phyloP scores from a whole-genome alignment of 1,284 basidiomycete genomes.

The Thecaphora thlaspeos region DNA sequence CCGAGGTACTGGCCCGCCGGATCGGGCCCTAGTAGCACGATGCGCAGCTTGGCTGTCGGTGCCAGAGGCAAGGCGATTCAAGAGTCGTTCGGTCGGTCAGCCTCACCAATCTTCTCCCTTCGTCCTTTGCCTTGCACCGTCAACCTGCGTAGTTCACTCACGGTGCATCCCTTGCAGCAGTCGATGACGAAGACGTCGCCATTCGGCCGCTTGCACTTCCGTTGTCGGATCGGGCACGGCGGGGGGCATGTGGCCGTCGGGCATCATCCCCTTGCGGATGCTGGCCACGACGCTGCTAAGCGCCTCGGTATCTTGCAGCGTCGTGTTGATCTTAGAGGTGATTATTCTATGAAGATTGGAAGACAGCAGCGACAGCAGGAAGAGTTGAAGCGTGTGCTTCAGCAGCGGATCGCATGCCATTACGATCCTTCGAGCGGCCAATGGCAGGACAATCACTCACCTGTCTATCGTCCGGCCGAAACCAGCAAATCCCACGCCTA shows the following conservation, averaged over 20 bases:
- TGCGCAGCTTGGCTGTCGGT: background rate
- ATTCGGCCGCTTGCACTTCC: conserved; percentile 22
- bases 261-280: conserved; percentile 18
- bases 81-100: too few species aligned
- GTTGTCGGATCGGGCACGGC: conserved; percentile 23
- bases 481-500: conserved; percentile 8
- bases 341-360: too few species aligned
- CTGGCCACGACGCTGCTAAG: conserved; percentile 8
- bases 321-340: conserved; percentile 7
- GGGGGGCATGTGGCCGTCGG: conserved; percentile 24
- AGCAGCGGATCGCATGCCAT: too few species aligned
- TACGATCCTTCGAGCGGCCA: too few species aligned
- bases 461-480: conserved; percentile 13
- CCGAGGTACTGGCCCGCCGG: background rate
- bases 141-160: too few species aligned
- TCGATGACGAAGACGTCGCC: conserved; percentile 21
- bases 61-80: too few species aligned
- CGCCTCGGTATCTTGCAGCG: conserved; percentile 15
- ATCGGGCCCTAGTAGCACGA: background rate
- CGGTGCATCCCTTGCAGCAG: conserved; percentile 2
- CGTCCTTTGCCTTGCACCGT: too few species aligned
- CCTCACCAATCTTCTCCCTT: too few species aligned
- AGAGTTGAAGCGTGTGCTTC: too few species aligned
- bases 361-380: too few species aligned
- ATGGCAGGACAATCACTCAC: background rate